phyloP scores from a whole-genome alignment of 345 rosid species.

The Pistacia atlantica region DNA sequence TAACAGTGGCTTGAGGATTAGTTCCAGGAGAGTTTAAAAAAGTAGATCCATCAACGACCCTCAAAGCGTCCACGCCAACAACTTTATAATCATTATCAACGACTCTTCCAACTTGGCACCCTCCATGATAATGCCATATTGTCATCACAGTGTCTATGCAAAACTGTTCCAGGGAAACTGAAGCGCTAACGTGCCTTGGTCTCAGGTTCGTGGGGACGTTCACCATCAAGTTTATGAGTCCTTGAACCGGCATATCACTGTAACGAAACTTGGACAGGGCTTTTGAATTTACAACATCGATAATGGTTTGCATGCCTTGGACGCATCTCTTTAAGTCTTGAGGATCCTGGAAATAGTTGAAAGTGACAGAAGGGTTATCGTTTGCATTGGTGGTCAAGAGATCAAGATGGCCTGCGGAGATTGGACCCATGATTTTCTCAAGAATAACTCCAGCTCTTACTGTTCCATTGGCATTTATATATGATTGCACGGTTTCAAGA shows the following conservation, averaged over 20 bases:
- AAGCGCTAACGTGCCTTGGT: constrained; percentile 41
- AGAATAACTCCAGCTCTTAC: constrained; percentile 50
- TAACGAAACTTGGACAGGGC: constrained; percentile 59
- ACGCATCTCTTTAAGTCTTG: constrained; percentile 64
- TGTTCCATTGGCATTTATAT: constrained; percentile 30
- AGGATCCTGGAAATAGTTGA: constrained; percentile 73
- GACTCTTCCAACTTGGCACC: constrained; percentile 65
- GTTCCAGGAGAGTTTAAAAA: constrained; percentile 62
- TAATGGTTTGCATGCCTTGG: constrained; percentile 51
- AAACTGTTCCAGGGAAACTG: constrained; percentile 55
- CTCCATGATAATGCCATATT: constrained; percentile 78
- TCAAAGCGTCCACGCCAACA: constrained; percentile 46
- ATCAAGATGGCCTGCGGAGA: constrained; percentile 62
- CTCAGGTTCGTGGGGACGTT: constrained; percentile 60
- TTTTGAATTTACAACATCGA: constrained; percentile 48
- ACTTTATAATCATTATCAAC: constrained; percentile 62
- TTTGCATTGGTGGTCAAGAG: constrained; percentile 47
- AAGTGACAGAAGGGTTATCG: constrained; percentile 67
- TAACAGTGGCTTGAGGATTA: constrained; percentile 74
- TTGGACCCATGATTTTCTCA: constrained; percentile 57
- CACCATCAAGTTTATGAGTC: constrained; percentile 38
- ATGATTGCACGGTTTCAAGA: constrained; percentile 33
- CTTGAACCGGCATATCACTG: constrained; percentile 31
- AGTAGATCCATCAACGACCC: constrained; percentile 71
- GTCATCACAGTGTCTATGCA: constrained; percentile 68